Evolutionary conservation across 2,329 filamentous ascomycete species (phyloP).

Genomic region (Diaporthe citri): DNA sequence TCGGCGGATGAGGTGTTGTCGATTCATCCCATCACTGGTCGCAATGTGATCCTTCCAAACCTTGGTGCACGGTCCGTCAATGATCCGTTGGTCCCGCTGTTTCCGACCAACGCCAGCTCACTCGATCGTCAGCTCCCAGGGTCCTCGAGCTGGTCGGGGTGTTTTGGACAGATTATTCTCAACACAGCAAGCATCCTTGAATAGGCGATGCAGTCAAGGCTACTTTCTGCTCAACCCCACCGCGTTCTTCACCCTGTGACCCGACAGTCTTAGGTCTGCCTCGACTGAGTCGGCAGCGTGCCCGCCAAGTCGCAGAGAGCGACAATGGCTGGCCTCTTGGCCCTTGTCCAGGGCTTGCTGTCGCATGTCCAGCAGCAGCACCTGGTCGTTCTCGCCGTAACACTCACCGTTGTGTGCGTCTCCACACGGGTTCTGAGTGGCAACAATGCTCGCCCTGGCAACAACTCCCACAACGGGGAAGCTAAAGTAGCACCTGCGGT

Average conservation of each 20-base stretch:
- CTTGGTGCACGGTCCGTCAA: conserved; percentile 30
- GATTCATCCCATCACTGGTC: not conserved
- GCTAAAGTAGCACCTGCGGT: conserved; percentile 31
- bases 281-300: not conserved
- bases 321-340: conserved; percentile 20
- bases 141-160: not conserved
- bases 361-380: conserved; percentile 27
- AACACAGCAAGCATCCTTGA: not conserved
- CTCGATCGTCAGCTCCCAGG: not conserved
- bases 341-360: conserved; percentile 8
- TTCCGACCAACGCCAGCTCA: conserved; percentile 27
- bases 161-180: not conserved
- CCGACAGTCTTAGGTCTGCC: not conserved
- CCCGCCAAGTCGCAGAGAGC: not conserved
- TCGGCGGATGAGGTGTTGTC: not conserved
- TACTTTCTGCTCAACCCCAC: not conserved
- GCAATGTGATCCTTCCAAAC: not conserved
- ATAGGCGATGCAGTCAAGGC: not conserved
- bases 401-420: conserved; percentile 35
- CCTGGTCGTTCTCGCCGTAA: conserved; percentile 21
- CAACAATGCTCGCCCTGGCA: conserved; percentile 2
- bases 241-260: not conserved
- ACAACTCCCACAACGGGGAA: not conserved
- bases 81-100: conserved; percentile 20
- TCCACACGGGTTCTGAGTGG: conserved; percentile 37